Conservation (phyloP, 2,329 filamentous ascomycete genomes). For the Verruconis gallopava region DNA sequence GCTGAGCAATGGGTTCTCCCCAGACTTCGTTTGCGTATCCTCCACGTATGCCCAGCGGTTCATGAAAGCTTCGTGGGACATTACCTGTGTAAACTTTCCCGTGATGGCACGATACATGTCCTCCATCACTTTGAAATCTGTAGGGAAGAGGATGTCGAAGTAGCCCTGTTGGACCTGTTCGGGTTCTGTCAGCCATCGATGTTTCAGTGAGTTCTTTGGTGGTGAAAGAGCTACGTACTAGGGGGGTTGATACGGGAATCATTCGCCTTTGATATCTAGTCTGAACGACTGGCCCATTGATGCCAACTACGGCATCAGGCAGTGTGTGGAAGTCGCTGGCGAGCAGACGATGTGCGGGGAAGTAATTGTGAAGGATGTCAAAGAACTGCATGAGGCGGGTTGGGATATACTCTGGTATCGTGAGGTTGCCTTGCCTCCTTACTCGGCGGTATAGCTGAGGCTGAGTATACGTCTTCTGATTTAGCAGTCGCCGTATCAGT, state of each 20-base stretch:
- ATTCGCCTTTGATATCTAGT: constrained; percentile 79
- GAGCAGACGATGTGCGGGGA: constrained; percentile 78
- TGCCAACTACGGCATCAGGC: constrained; percentile 66
- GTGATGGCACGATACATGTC: constrained; percentile 87
- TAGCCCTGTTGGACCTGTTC: constrained; percentile 87
- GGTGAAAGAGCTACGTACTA: constrained; percentile 65
- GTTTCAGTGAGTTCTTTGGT: constrained; percentile 11
- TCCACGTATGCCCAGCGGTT: constrained; percentile 78
- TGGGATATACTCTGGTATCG: constrained; percentile 80
- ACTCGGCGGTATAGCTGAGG: not conserved
- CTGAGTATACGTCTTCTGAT: constrained; percentile 20
- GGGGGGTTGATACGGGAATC: constrained; percentile 77
- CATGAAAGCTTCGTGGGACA: constrained; percentile 85
- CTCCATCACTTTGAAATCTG: constrained; percentile 83
- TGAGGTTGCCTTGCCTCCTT: constrained; percentile 43
- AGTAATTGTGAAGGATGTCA: constrained; percentile 73
- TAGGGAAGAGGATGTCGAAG: constrained; percentile 97
- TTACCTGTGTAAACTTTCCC: constrained; percentile 75
- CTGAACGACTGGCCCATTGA: constrained; percentile 93
- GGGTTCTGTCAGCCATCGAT: constrained; percentile 8
- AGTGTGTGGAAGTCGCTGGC: constrained; percentile 83
- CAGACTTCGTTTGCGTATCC: constrained; percentile 75
- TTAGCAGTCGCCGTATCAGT: constrained; percentile 42
- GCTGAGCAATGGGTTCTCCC: constrained; percentile 81
- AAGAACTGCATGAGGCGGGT: constrained; percentile 96